A percentile compares a stretch with the other conserved stretches of the same genome.
Evolutionary conservation across 2,329 filamentous ascomycete species (phyloP).

Genomic region (Penicillium oxalicum): DNA sequence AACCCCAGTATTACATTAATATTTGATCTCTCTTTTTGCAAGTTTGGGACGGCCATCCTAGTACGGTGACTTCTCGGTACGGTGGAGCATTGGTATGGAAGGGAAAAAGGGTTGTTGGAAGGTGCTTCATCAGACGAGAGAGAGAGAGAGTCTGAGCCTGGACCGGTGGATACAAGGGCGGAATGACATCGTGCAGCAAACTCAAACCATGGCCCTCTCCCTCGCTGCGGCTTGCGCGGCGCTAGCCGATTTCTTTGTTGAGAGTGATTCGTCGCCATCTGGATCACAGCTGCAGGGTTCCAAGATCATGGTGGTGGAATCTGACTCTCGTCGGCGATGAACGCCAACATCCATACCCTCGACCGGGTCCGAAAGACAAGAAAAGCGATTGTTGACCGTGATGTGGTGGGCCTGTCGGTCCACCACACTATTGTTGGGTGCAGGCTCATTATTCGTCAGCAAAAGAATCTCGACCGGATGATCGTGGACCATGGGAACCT

Average conservation of each 20-base stretch:
- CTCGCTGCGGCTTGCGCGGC: slow-evolving; percentile 1
- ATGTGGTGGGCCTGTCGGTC: slow-evolving; percentile 25
- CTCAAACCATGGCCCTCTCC: slow-evolving; percentile 3
- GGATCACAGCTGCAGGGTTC: not conserved
- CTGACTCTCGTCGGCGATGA: slow-evolving; percentile 3
- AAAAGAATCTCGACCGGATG: slow-evolving; percentile 30
- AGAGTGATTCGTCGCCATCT: not conserved
- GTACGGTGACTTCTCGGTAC: no score
- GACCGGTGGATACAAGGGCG: not conserved
- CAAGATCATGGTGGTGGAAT: slow-evolving; percentile 6
- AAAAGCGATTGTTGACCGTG: slow-evolving; percentile 34
- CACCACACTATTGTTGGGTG: slow-evolving; percentile 32
- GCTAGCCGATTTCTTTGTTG: slow-evolving; percentile 3
- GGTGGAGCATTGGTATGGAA: no score
- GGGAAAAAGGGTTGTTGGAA: no score
- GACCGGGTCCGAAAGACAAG: slow-evolving; percentile 12
- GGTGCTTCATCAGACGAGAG: no score
- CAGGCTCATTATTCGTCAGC: slow-evolving; percentile 30
- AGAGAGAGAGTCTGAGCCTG: no score
- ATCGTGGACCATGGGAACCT: slow-evolving; percentile 29
- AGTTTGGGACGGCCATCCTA: no score
- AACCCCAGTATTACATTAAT: no score
- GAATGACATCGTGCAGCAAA: not conserved
- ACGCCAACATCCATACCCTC: not conserved
- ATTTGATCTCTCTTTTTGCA: no score